Percentiles rank a stretch among this genome's conserved stretches.
Conservation (phyloP, 352 stramenopile genomes). For the Lagenidium sp. region DNA sequence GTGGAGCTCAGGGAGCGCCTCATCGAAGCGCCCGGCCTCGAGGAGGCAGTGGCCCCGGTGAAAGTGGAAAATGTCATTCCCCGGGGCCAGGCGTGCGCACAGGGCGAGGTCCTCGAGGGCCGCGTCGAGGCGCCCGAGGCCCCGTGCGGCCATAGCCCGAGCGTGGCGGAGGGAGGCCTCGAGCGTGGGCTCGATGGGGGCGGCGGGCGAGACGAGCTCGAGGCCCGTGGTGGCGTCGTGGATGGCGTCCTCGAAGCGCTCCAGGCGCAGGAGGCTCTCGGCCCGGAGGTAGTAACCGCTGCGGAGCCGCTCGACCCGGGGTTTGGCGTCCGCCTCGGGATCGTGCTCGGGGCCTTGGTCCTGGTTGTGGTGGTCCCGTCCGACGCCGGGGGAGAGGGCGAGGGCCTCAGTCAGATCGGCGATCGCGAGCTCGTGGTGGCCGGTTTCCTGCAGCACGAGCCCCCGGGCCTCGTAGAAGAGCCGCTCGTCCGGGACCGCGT, state of each 20-base stretch:
- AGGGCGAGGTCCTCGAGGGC: constrained; percentile 55
- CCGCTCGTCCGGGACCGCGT: constrained; percentile 38
- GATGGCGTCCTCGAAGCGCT: constrained; percentile 28
- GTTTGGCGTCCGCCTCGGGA: not conserved
- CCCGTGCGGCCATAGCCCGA: constrained; percentile 42
- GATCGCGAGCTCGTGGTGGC: constrained; percentile 34
- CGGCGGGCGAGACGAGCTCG: no score
- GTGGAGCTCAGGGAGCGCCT: constrained; percentile 45
- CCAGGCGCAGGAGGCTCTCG: constrained; percentile 36
- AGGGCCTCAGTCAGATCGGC: constrained; percentile 34
- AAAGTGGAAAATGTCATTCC: constrained; percentile 57
- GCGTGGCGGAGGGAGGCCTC: constrained; percentile 42
- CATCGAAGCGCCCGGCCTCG: constrained; percentile 33
- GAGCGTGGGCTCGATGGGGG: constrained; percentile 12
- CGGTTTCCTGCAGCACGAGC: constrained; percentile 51
- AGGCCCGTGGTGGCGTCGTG: constrained; percentile 28
- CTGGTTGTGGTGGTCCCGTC: not conserved
- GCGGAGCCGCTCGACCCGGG: not conserved
- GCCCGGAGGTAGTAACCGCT: constrained; percentile 26
- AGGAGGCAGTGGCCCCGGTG: constrained; percentile 55
- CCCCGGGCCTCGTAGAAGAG: constrained; percentile 49
- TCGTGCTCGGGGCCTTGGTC: not conserved
- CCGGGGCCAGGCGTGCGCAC: constrained; percentile 13
- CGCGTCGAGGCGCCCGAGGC: constrained; percentile 41
- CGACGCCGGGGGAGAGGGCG: no score